Evolutionary conservation across 106 monocot genomes (phyloP).

Genomic region (Acorus calamus): DNA sequence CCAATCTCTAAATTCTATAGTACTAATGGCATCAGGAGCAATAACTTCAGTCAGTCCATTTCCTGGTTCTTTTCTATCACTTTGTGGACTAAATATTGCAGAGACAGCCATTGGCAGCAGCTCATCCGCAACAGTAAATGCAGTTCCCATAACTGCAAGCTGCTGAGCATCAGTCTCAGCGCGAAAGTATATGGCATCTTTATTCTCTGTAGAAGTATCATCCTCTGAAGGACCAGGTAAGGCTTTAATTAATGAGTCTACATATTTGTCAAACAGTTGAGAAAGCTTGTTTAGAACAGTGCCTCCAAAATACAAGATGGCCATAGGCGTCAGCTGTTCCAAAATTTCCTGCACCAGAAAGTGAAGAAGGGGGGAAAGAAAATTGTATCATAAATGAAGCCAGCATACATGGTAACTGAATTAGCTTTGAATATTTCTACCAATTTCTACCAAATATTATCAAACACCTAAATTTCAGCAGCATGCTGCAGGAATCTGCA

Average conservation of each 20-base stretch:
- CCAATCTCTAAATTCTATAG: conserved; percentile 75
- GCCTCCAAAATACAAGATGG: conserved; percentile 71
- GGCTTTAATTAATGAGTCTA: conserved; percentile 61
- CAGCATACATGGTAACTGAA: too few relatives aligned
- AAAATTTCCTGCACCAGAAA: conserved; percentile 62
- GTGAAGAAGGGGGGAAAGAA: too few relatives aligned
- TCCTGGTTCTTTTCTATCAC: conserved; percentile 36
- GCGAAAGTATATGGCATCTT: conserved; percentile 39
- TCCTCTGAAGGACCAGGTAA: conserved; percentile 76
- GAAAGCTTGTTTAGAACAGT: conserved; percentile 57
- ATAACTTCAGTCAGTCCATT: conserved; percentile 21
- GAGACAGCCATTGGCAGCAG: conserved; percentile 65
- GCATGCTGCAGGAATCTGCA: too few relatives aligned
- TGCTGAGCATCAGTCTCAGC: conserved; percentile 92
- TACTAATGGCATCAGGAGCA: conserved; percentile 16
- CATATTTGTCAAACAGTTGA: conserved; percentile 77
- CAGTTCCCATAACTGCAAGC: conserved; percentile 69
- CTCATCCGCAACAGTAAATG: conserved; percentile 82
- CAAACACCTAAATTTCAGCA: too few relatives aligned
- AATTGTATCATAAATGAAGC: too few relatives aligned
- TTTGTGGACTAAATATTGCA: conserved; percentile 39
- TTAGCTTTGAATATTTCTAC: too few relatives aligned
- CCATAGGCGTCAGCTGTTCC: conserved; percentile 68
- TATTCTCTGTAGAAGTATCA: conserved; percentile 43
- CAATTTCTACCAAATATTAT: too few relatives aligned